Percentiles rank a stretch among this genome's conserved stretches.
Evolutionary conservation across 2,329 filamentous ascomycete species (phyloP).

Genomic region (Chaetomium sp.): DNA sequence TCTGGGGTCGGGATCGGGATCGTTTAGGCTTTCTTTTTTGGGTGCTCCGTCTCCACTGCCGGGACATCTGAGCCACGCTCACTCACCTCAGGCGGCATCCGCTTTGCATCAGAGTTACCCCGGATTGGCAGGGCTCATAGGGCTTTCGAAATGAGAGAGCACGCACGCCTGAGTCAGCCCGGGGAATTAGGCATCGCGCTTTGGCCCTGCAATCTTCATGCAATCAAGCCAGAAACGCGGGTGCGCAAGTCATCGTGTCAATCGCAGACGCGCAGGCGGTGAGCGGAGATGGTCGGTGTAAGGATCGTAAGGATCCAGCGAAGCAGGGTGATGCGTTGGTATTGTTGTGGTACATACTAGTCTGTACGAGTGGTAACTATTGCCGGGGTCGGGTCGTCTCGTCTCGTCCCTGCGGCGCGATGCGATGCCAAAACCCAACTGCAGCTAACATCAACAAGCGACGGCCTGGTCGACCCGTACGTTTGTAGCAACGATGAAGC

Average conservation of each 20-base stretch:
- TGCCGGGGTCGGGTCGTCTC: not conserved
- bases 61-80: conserved; percentile 20
- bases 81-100: conserved; percentile 23
- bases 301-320: conserved; percentile 8
- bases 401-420: conserved; percentile 11
- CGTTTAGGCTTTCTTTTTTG: not conserved
- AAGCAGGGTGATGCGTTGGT: conserved; percentile 11
- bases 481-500: conserved; percentile 2
- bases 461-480: not conserved
- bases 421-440: not conserved
- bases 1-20: not conserved
- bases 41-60: conserved; percentile 8
- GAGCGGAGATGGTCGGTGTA: conserved; percentile 13
- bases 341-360: not conserved
- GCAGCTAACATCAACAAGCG: not conserved
- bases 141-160: conserved; percentile 8
- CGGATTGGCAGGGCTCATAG: not conserved
- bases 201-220: conserved; percentile 19
- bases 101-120: conserved; percentile 16
- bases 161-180: conserved; percentile 19
- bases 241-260: conserved; percentile 3
- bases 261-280: conserved; percentile 13
- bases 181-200: conserved; percentile 19
- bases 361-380: not conserved
- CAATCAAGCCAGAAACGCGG: conserved; percentile 7